Base-by-base conservation (phyloP, 345 rosid species). In the Pugionium dolabratum region DNA sequence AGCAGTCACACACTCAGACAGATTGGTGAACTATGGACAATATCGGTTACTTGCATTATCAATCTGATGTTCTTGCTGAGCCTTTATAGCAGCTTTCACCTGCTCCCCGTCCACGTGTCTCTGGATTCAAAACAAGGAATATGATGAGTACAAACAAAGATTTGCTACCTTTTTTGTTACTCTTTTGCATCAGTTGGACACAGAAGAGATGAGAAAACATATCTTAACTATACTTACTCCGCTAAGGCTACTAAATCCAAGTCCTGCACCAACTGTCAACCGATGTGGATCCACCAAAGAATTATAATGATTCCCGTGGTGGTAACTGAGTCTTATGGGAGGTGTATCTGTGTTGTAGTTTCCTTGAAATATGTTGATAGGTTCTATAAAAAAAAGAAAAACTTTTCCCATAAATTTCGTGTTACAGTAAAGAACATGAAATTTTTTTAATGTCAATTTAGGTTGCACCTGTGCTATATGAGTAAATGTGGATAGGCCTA, bases 61-160 rank as follows among this genome's bases (percentile, higher is more conserved):
- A 65, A 95, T 86, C 77, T 95, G 99, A 62, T 84, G 94, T 60
- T 95, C 98, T 78, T 95, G 99, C 80, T 95, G 99, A 58, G 97
- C 95, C 76, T 87, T 91, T 53, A 95, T 95, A 52, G 99, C 99
- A 61, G 99, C 99, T 87, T 95, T 91, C 61, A 95, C 86, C 78
- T 87, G 90, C 76, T 89, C 96, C 72, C 79, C 83, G 77, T 95
- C 97, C 74, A 89, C 97, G 54, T 82, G 89, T 54, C 79, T 82
- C 99, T 95, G 91, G 55, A 82, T 37, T 75, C 7, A 29, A 34
- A 47, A 67, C 72, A 73, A 62, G 31, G 48, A 55, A 47, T 34
- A 42, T 18, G 25, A 48, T 33, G 70, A 28, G 36, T 6, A 10
- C 5, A 25, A 43, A 10, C 40, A 62, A 40, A 5, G 7, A 47